Conservation (phyloP, 768 basidiomycete genomes). For the Mycena floridula region DNA sequence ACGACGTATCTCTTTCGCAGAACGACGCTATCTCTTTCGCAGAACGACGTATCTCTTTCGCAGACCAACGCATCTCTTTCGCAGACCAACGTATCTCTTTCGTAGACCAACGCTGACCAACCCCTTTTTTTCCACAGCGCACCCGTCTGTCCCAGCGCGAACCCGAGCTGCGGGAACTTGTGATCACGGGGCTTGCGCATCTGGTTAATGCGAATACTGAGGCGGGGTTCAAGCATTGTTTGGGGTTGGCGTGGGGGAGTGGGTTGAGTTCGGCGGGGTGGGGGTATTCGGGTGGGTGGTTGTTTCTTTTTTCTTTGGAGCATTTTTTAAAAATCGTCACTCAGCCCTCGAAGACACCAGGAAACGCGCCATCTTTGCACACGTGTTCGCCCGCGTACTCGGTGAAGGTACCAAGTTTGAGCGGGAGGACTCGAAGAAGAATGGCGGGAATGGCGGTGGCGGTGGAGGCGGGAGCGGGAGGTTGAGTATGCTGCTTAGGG, state of each 20-base stretch:
- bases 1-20: too few species aligned
- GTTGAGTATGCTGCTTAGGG: conserved; percentile 41
- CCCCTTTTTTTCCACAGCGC: conserved; percentile 24
- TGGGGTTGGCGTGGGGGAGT: conserved; percentile 75
- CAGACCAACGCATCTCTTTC: too few species aligned
- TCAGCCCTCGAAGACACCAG: conserved; percentile 58
- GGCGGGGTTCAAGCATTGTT: conserved; percentile 83
- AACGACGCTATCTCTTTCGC: too few species aligned
- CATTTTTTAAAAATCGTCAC: too few species aligned
- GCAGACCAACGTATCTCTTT: conserved; percentile 14
- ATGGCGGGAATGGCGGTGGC: conserved; percentile 43
- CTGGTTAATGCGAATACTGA: conserved; percentile 82
- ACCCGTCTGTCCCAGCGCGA: conserved; percentile 41
- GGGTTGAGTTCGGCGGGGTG: too few species aligned
- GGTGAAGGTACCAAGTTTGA: conserved; percentile 77
- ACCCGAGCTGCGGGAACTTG: conserved; percentile 64
- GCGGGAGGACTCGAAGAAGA: conserved; percentile 44
- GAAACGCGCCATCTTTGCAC: conserved; percentile 75
- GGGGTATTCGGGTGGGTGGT: too few species aligned
- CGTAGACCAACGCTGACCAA: too few species aligned
- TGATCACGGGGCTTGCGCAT: conserved; percentile 76
- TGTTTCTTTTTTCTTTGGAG: too few species aligned
- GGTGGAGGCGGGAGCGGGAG: conserved; percentile 39
- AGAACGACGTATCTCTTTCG: too few species aligned
- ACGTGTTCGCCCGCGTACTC: conserved; percentile 78